These are phyloP conservation scores for Urtica urens DNA, from an alignment of 306 rosid genomes.

Conservation along the genomic window DNA sequence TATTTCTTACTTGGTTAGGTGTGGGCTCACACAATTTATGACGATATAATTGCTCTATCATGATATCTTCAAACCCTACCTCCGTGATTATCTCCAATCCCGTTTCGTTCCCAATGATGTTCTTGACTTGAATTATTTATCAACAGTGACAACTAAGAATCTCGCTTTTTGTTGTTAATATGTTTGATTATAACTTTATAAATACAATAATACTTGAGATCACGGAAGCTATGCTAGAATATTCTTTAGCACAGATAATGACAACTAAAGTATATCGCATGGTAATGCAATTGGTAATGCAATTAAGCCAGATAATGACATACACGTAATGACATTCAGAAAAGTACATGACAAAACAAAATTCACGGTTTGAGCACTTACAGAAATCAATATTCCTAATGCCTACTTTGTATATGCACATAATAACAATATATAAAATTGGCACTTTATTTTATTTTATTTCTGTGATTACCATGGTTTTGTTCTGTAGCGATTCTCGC, in stretches of 20 bases:
- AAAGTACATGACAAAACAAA: not conserved
- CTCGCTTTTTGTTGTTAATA: not conserved
- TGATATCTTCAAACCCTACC: too few relatives aligned
- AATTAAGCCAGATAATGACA: not conserved
- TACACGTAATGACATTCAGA: not conserved
- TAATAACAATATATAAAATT: not conserved
- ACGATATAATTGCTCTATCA: not conserved
- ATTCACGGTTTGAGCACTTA: slow-evolving; percentile 10
- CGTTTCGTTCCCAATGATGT: not conserved
- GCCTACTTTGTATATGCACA: not conserved
- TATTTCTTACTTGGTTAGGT: too few relatives aligned
- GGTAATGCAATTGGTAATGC: too few relatives aligned
- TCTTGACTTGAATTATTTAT: too few relatives aligned
- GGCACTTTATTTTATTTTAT: not conserved
- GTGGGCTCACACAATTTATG: too few relatives aligned
- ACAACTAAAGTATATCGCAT: not conserved
- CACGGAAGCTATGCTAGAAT: not conserved
- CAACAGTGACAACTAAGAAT: not conserved
- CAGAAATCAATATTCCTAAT: not conserved
- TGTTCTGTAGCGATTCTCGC: not conserved
- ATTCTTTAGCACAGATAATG: not conserved
- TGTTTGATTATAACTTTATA: too few relatives aligned
- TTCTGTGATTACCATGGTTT: not conserved
- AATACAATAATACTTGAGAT: too few relatives aligned
- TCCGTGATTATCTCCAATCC: too few relatives aligned